Percentiles rank a stretch among this genome's conserved stretches.
Conservation (phyloP, 2,329 filamentous ascomycete species). For the Cladosporium sp. region DNA sequence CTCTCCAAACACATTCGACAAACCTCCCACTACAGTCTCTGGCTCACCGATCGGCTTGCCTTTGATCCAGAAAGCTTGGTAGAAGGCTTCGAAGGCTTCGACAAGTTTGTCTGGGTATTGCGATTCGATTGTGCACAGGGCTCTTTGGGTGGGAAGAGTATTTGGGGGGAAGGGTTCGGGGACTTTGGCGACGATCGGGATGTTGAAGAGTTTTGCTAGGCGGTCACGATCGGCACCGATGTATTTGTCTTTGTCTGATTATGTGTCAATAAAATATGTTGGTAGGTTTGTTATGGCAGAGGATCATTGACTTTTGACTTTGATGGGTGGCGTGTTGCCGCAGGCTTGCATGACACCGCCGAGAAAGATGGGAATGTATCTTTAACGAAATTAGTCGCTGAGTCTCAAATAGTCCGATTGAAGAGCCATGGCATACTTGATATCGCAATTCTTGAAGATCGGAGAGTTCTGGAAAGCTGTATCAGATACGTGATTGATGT, state of each 20-base stretch:
- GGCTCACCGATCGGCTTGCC: slow-evolving; percentile 42
- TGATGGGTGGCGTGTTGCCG: slow-evolving; percentile 51
- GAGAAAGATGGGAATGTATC: slow-evolving; percentile 56
- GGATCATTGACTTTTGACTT: slow-evolving; percentile 49
- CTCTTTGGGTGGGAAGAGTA: slow-evolving; percentile 51
- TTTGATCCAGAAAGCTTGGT: slow-evolving; percentile 50
- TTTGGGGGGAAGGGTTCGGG: slow-evolving; percentile 52
- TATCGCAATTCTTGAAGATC: slow-evolving; percentile 51
- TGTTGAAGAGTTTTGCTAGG: slow-evolving; percentile 50
- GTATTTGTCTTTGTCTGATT: slow-evolving; percentile 56
- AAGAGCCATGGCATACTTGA: slow-evolving; percentile 23
- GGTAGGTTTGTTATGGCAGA: neutral
- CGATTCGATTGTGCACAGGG: slow-evolving; percentile 46
- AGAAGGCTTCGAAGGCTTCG: slow-evolving; percentile 45
- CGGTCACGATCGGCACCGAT: slow-evolving; percentile 51
- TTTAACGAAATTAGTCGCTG: slow-evolving; percentile 16
- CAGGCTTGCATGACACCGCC: slow-evolving; percentile 57
- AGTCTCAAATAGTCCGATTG: neutral
- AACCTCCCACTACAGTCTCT: slow-evolving; percentile 41
- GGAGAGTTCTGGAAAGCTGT: slow-evolving; percentile 46
- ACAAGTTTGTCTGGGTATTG: slow-evolving; percentile 40
- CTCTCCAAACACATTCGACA: slow-evolving; percentile 45
- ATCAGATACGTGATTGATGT: neutral
- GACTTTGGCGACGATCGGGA: slow-evolving; percentile 45
- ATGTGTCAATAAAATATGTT: neutral